Conservation (phyloP, 345 rosid genomes). For the Boechera stricta region DNA sequence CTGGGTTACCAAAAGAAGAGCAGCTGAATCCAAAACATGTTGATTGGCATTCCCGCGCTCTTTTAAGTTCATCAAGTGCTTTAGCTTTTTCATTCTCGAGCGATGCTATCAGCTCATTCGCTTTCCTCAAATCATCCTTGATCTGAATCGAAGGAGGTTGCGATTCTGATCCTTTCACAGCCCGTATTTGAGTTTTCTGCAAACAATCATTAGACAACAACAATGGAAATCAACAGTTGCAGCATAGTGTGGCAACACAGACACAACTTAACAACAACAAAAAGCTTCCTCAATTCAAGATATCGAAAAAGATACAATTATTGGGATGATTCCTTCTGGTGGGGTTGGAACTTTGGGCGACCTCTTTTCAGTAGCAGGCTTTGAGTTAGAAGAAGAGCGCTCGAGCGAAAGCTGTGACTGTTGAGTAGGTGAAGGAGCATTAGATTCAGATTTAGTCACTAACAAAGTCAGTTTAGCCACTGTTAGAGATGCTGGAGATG, state of each 20-base stretch:
- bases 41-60: constrained; percentile 54
- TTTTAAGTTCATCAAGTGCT: constrained; percentile 67
- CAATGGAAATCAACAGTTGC: background rate
- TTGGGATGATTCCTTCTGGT: constrained; percentile 63
- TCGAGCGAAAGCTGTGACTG: constrained; percentile 62
- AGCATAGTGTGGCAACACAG: constrained; percentile 21
- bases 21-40: constrained; percentile 75
- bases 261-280: constrained; percentile 14
- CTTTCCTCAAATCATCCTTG: constrained; percentile 89
- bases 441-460: constrained; percentile 61
- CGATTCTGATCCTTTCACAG: constrained; percentile 62
- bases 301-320: background rate
- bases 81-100: constrained; percentile 78
- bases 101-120: constrained; percentile 66
- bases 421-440: constrained; percentile 61
- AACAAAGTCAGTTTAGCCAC: constrained; percentile 61
- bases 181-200: constrained; percentile 67
- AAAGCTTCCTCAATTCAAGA: background rate
- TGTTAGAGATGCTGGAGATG: constrained; percentile 73
- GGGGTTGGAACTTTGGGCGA: constrained; percentile 64
- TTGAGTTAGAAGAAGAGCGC: constrained; percentile 64
- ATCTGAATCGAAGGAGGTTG: constrained; percentile 64
- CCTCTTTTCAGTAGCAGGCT: constrained; percentile 64
- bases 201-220: constrained; percentile 19
- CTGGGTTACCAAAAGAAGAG: constrained; percentile 64